Percentiles rank a stretch among this genome's conserved stretches.
Conservation (phyloP, 768 basidiomycete species). For the Amanita rimosa region DNA sequence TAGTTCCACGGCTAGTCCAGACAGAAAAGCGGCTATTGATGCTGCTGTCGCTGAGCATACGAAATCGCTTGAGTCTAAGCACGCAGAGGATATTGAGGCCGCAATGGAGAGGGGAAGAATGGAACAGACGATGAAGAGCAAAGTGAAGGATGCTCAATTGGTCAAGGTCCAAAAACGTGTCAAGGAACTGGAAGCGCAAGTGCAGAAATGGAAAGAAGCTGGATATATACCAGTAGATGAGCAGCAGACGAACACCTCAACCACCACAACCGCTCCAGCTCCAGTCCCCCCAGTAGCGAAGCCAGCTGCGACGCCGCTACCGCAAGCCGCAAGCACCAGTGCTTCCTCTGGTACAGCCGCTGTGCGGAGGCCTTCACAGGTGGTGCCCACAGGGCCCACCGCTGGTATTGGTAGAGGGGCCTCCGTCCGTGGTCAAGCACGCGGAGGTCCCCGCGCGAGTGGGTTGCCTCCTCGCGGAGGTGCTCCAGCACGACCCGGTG, state of each 20-base stretch:
- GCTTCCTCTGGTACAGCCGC: constrained; percentile 14
- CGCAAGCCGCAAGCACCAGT: constrained; percentile 12
- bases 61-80: constrained; percentile 31
- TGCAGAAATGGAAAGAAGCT: constrained; percentile 42
- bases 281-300: constrained; percentile 9
- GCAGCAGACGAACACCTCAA: constrained; percentile 10
- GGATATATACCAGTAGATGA: constrained; percentile 32
- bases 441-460: constrained; percentile 15
- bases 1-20: constrained; percentile 14
- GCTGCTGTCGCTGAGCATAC: constrained; percentile 41
- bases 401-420: constrained; percentile 24
- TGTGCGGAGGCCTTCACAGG: constrained; percentile 2
- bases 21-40: constrained; percentile 28
- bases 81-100: constrained; percentile 44
- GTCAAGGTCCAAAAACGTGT: constrained; percentile 45
- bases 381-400: constrained; percentile 9
- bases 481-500: constrained; percentile 12
- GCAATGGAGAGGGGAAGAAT: constrained; percentile 62
- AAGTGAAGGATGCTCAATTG: constrained; percentile 65
- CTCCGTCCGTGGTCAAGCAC: constrained; percentile 24
- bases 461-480: constrained; percentile 7
- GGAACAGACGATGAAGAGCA: constrained; percentile 49
- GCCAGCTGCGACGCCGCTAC: constrained; percentile 13
- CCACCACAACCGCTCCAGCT: constrained; percentile 12
- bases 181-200: constrained; percentile 59